These are phyloP conservation scores for Orbilia quercus DNA, from an alignment of 2,329 filamentous ascomycete species.

Conservation along the genomic window DNA sequence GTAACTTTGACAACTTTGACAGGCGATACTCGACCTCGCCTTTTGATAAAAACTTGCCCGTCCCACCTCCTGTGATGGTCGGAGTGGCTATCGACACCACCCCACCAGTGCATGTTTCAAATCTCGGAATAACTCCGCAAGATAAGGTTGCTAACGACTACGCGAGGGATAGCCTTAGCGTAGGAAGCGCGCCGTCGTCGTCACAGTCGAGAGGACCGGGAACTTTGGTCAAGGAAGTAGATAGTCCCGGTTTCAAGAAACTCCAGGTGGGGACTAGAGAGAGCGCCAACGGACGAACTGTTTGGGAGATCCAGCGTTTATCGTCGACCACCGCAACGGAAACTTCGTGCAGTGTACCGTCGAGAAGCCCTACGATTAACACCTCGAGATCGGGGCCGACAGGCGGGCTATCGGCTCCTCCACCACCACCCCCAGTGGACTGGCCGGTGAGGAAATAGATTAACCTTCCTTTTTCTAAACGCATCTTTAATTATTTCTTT, in stretches of 20 bases:
- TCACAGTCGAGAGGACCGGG: neutral
- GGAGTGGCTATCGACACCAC: constrained; percentile 5
- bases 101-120: constrained; percentile 23
- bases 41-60: constrained; percentile 39
- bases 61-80: constrained; percentile 31
- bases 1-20: constrained; percentile 45
- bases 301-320: constrained; percentile 57
- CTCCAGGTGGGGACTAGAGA: constrained; percentile 57
- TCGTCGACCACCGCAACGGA: constrained; percentile 26
- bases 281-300: constrained; percentile 56
- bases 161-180: constrained; percentile 16
- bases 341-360: constrained; percentile 16
- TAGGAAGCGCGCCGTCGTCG: neutral
- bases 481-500: neutral
- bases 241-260: constrained; percentile 56
- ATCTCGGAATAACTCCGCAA: neutral
- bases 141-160: constrained; percentile 14
- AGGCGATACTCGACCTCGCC: constrained; percentile 44
- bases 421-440: constrained; percentile 25
- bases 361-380: constrained; percentile 28
- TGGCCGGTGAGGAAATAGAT: constrained; percentile 23
- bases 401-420: constrained; percentile 25
- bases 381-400: constrained; percentile 21
- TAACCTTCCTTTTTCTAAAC: neutral
- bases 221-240: constrained; percentile 45